These are phyloP conservation scores for Sporothrix globosa DNA, from an alignment of 2,329 filamentous ascomycete species.

Conservation along the genomic window DNA sequence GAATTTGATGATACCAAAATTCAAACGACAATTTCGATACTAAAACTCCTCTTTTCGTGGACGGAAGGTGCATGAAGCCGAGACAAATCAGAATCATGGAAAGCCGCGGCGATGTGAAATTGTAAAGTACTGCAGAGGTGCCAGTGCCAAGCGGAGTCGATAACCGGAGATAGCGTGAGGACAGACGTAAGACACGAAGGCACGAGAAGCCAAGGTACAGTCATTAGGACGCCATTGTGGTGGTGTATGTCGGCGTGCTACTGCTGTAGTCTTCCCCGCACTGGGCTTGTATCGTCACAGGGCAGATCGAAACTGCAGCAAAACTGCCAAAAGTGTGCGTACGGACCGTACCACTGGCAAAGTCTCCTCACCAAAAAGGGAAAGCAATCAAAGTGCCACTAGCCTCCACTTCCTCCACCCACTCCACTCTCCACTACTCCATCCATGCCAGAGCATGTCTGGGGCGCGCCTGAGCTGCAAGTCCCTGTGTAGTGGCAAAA, in stretches of 20 bases:
- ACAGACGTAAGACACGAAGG: background rate
- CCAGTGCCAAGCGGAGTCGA: no score
- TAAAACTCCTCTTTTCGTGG: constrained; percentile 5
- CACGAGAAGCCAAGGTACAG: constrained; percentile 1
- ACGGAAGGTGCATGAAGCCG: background rate
- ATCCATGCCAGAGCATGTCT: background rate
- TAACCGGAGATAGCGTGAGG: no score
- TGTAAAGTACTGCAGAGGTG: background rate
- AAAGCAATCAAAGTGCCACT: constrained; percentile 28
- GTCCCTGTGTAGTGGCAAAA: constrained; percentile 16
- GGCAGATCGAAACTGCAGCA: background rate
- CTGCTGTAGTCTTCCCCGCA: constrained; percentile 19
- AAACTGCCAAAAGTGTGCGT: background rate
- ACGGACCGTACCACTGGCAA: constrained; percentile 5
- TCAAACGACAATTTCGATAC: background rate
- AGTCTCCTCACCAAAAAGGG: constrained; percentile 15
- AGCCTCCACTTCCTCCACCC: background rate
- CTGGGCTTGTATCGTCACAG: constrained; percentile 5
- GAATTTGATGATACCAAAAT: background rate
- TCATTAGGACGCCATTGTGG: constrained; percentile 10
- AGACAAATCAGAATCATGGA: background rate
- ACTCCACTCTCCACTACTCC: background rate
- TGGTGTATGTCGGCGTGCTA: background rate
- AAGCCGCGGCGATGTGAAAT: background rate
- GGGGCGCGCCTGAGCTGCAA: constrained; percentile 15